Percentiles rank a stretch among this genome's conserved stretches.
These are phyloP conservation scores for Liquidambar formosana DNA, from an alignment of 164 flowering plant species.

Conservation along the genomic window DNA sequence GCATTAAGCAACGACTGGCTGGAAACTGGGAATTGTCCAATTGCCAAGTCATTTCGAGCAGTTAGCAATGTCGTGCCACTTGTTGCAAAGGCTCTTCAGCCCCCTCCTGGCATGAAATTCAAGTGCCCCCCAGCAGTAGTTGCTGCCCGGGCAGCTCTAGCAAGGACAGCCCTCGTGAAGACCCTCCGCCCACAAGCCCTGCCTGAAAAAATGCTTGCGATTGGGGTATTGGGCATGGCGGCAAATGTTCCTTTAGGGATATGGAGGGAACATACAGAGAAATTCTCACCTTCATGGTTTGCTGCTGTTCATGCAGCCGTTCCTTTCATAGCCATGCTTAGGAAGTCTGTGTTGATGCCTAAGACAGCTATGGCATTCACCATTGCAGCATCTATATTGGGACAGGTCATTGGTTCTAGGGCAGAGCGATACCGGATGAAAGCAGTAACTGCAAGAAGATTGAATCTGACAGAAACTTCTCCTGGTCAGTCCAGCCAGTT, in stretches of 20 bases:
- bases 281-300: conserved; percentile 90
- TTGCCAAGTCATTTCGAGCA: conserved; percentile 91
- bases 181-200: conserved; percentile 88
- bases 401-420: conserved; percentile 93
- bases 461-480: conserved; percentile 15
- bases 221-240: conserved; percentile 93
- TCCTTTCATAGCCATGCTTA: conserved; percentile 86
- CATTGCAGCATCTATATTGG: conserved; percentile 86
- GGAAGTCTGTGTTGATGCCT: conserved; percentile 93
- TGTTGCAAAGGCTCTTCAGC: conserved; percentile 80
- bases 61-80: conserved; percentile 83
- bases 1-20: conserved; percentile 91
- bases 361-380: conserved; percentile 98
- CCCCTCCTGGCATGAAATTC: conserved; percentile 74
- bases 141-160: conserved; percentile 88
- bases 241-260: conserved; percentile 72
- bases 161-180: conserved; percentile 82
- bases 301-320: conserved; percentile 91
- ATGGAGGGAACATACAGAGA: conserved; percentile 93
- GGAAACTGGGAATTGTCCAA: conserved; percentile 86
- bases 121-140: conserved; percentile 89
- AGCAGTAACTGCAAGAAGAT: conserved; percentile 35
- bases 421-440: conserved; percentile 84
- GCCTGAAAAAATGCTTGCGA: conserved; percentile 78
- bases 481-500: conserved; percentile 15